Conservation (phyloP, 495 filamentous ascomycete species). For the Neurospora sp. region DNA sequence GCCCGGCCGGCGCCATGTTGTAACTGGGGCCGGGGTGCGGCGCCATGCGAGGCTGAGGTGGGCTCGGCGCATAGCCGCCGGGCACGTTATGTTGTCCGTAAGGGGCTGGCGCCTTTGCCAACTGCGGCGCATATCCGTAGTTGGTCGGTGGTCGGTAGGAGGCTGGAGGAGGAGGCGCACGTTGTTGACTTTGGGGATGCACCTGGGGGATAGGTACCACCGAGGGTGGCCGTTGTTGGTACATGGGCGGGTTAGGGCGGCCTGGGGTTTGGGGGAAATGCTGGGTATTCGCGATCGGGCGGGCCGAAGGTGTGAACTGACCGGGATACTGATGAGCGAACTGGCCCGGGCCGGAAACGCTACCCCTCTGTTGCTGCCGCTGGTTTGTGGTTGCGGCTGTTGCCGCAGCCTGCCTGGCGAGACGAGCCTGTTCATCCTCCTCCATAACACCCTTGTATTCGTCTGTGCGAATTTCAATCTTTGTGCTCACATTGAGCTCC, state of each 20-base stretch:
- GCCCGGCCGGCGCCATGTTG: constrained; percentile 19
- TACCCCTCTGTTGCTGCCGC: constrained; percentile 32
- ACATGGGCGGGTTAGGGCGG: constrained; percentile 25
- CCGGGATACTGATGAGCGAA: constrained; percentile 30
- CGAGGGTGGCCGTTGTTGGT: constrained; percentile 21
- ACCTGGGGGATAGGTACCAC: constrained; percentile 23
- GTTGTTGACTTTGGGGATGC: constrained; percentile 20
- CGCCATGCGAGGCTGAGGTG: constrained; percentile 26
- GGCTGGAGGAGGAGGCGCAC: constrained; percentile 15
- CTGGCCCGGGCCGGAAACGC: constrained; percentile 20
- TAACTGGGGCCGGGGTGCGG: constrained; percentile 18
- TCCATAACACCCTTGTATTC: constrained; percentile 77
- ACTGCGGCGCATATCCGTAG: constrained; percentile 21
- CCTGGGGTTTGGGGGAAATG: constrained; percentile 36
- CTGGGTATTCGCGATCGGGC: constrained; percentile 30
- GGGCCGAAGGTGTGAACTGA: constrained; percentile 24
- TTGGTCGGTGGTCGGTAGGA: constrained; percentile 22
- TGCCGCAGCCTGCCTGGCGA: constrained; percentile 26
- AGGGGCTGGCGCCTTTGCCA: constrained; percentile 26
- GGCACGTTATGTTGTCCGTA: constrained; percentile 32
- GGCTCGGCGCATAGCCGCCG: constrained; percentile 25
- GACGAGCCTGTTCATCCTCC: constrained; percentile 55
- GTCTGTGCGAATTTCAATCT: constrained; percentile 58
- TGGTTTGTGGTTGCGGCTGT: constrained; percentile 20
- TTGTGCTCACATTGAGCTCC: constrained; percentile 74